Percentiles rank a stretch among this genome's conserved stretches.
phyloP scores from a whole-genome alignment of 805 yeast species.

The Cyberlindnera galapagoensis region DNA sequence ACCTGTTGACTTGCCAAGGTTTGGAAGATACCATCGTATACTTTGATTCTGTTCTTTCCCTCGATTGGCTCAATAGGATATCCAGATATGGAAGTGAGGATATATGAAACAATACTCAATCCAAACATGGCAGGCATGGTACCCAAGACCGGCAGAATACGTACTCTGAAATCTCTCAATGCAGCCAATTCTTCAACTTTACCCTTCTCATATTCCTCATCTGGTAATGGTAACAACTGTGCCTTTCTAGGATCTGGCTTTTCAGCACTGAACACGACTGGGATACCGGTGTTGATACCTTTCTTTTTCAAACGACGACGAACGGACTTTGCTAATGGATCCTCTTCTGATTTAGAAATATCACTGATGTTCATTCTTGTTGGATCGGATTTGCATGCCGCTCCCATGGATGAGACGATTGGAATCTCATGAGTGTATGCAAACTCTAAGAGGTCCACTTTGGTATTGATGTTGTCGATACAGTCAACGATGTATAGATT shows the following conservation, averaged over 20 bases:
- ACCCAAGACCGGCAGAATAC: slow-evolving; percentile 93
- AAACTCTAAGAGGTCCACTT: slow-evolving; percentile 78
- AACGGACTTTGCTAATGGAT: slow-evolving; percentile 82
- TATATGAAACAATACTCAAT: slow-evolving; percentile 76
- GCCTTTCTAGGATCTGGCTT: slow-evolving; percentile 97
- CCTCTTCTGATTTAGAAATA: slow-evolving; percentile 86
- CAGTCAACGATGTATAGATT: slow-evolving; percentile 90
- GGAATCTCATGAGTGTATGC: slow-evolving; percentile 54
- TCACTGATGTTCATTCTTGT: slow-evolving; percentile 87
- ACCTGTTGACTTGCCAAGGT: slow-evolving; percentile 83
- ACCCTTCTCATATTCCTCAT: slow-evolving; percentile 74
- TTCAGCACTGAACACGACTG: slow-evolving; percentile 89
- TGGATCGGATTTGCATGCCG: slow-evolving; percentile 95
- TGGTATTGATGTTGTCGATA: slow-evolving; percentile 95
- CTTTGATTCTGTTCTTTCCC: slow-evolving; percentile 79
- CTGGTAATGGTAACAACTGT: slow-evolving; percentile 74
- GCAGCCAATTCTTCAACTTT: slow-evolving; percentile 84
- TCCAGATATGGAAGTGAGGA: slow-evolving; percentile 74
- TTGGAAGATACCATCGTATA: slow-evolving; percentile 79
- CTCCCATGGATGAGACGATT: slow-evolving; percentile 93
- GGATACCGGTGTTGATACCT: slow-evolving; percentile 71
- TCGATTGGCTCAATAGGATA: slow-evolving; percentile 89
- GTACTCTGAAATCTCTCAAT: slow-evolving; percentile 80
- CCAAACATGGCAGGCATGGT: slow-evolving; percentile 98
- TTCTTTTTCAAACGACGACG: slow-evolving; percentile 75